A percentile compares a stretch with the other conserved stretches of the same genome.
phyloP scores from a whole-genome alignment of 2,329 filamentous ascomycete species.

The Fusarium fujikuroi region DNA sequence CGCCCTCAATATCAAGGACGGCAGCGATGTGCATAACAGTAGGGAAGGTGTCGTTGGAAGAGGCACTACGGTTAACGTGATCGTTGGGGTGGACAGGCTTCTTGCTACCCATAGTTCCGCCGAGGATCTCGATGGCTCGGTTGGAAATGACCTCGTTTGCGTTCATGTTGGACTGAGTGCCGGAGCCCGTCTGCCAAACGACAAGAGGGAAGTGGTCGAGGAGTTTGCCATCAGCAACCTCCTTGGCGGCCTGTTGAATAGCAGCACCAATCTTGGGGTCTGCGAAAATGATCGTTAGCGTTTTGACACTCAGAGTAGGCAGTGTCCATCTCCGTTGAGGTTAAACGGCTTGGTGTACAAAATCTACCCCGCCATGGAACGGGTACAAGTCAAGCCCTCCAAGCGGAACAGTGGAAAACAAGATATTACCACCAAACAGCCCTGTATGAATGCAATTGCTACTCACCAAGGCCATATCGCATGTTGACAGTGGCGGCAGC shows the following conservation, averaged over 20 bases:
- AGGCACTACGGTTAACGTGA: constrained; percentile 99
- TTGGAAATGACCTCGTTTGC: constrained; percentile 99
- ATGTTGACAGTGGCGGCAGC: constrained; percentile 97
- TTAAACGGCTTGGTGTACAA: not conserved
- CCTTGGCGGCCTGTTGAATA: constrained; percentile 92
- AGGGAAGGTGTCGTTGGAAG: constrained; percentile 98
- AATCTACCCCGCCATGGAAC: not conserved
- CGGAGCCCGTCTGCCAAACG: constrained; percentile 98
- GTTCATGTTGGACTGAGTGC: constrained; percentile 99
- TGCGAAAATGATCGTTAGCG: constrained; percentile 48
- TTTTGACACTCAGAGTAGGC: not conserved
- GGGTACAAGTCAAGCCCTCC: no score
- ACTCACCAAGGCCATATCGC: constrained; percentile 84
- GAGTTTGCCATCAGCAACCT: constrained; percentile 94
- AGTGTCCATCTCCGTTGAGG: not conserved
- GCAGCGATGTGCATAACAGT: constrained; percentile 99
- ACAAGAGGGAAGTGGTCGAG: constrained; percentile 98
- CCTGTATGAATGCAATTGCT: not conserved
- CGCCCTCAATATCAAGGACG: constrained; percentile 89
- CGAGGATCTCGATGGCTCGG: constrained; percentile 97
- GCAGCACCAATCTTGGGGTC: constrained; percentile 91
- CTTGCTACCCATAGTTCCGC: constrained; percentile 93
- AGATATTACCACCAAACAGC: not conserved
- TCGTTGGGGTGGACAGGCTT: constrained; percentile 99
- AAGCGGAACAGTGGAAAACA: not conserved